Conservation (phyloP, 441 rosid species). For the Capsella rubella region DNA sequence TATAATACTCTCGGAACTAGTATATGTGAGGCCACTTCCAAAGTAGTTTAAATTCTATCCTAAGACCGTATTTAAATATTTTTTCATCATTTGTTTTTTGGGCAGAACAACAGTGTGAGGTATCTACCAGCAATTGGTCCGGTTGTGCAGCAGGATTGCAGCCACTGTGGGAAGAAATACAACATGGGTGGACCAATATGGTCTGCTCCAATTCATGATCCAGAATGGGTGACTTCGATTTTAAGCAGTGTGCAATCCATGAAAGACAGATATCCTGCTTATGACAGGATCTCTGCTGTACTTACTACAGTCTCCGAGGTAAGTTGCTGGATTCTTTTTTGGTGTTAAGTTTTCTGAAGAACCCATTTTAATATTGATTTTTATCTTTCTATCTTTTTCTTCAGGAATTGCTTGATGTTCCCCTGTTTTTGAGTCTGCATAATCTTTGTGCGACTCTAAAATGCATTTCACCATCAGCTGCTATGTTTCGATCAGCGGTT, state of each 20-base stretch:
- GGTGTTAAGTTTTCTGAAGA: neutral
- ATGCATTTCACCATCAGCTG: slow-evolving; percentile 89
- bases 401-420: slow-evolving; percentile 87
- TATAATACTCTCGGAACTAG: neutral
- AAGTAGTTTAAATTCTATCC: neutral
- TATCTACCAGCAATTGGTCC: slow-evolving; percentile 94
- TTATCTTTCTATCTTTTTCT: neutral
- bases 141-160: slow-evolving; percentile 76
- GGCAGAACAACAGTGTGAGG: slow-evolving; percentile 78
- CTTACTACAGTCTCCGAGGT: slow-evolving; percentile 91
- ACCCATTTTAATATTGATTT: too few species aligned
- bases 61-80: neutral
- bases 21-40: neutral
- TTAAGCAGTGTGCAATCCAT: slow-evolving; percentile 63
- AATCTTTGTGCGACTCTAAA: slow-evolving; percentile 85
- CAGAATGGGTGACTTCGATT: slow-evolving; percentile 75
- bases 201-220: slow-evolving; percentile 95
- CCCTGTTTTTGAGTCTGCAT: slow-evolving; percentile 88
- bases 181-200: slow-evolving; percentile 96
- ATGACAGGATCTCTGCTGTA: slow-evolving; percentile 80
- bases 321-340: neutral
- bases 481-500: slow-evolving; percentile 80
- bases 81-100: neutral
- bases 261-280: slow-evolving; percentile 89
- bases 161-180: slow-evolving; percentile 84